A percentile compares a stretch with the other conserved stretches of the same genome.
Conservation (phyloP, 345 rosid genomes). For the Hibiscus tridactylites region DNA sequence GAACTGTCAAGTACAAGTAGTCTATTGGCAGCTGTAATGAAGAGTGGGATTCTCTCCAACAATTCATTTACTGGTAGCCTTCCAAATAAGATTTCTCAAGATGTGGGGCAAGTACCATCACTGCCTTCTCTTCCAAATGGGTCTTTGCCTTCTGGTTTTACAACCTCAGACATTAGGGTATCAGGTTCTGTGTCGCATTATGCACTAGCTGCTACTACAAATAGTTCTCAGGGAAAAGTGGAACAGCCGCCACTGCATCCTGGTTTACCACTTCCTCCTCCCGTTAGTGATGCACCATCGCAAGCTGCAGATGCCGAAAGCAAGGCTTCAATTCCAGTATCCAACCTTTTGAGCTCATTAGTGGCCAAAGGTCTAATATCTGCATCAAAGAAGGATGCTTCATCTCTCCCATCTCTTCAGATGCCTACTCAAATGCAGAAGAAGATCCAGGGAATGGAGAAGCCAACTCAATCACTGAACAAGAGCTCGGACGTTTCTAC, state of each 20-base stretch:
- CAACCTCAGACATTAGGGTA: conserved; percentile 32
- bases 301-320: conserved; percentile 32
- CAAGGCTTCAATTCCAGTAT: conserved; percentile 55
- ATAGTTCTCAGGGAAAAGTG: conserved; percentile 29
- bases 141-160: conserved; percentile 19
- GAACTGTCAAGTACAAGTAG: conserved; percentile 49
- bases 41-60: conserved; percentile 58
- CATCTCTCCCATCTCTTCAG: conserved; percentile 23
- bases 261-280: conserved; percentile 32
- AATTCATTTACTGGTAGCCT: conserved; percentile 23
- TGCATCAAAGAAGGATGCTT: conserved; percentile 48
- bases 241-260: conserved; percentile 36
- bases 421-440: conserved; percentile 25
- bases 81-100: conserved; percentile 25
- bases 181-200: conserved; percentile 21
- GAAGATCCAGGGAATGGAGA: conserved; percentile 21
- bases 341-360: conserved; percentile 81
- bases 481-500: conserved; percentile 15
- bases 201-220: conserved; percentile 13
- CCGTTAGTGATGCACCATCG: conserved; percentile 21
- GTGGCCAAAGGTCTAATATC: conserved; percentile 92
- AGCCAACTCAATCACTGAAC: conserved; percentile 8
- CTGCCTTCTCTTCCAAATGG: conserved; percentile 34
- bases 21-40: conserved; percentile 66
- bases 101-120: conserved; percentile 25